Evolutionary conservation across 176 grass and related monocot genomes (phyloP), one percentile per base, ranked within the genome.

Genomic region (Dendrocalamus sinicus): DNA sequence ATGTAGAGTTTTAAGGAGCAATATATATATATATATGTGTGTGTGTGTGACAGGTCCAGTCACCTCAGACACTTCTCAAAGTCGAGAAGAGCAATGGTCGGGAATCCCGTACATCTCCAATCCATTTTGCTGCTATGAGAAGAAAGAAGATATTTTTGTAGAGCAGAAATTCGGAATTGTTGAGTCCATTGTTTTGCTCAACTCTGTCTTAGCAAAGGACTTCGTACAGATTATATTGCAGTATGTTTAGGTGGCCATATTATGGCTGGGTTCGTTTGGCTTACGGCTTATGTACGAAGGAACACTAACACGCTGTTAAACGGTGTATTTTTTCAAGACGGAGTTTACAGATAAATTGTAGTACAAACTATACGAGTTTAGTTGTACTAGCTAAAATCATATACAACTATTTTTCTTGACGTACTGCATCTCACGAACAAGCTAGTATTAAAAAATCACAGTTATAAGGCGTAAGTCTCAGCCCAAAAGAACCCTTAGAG

Each of bases 11-110:
- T 67, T 23, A 76, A 57, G 13, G 62, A 80, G 70, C 68, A 84
- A 68, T 72, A 48, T n/a, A n/a, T n/a, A n/a, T n/a, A n/a, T 64
- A 77, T 63, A 77, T 35, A 0, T 35, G 30, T 32, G 30, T 32
- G 30, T 32, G 30, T 32, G 30, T 55, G 50, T 52, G 12, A 55
- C 74, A 79, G 67, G 74, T n/a, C 54, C 75, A 51, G 50, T 73
- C 86, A 50, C 68, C 77, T 48, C 76, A 65, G 70, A 55, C 64
- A 58, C 81, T 50, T 85, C 71, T 88, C 81, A 81, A 85, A 91
- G 45, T 37, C 7, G 77, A 80, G 63, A 81, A 88, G 71, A 55
- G 45, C 55, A 47, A 9, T 15, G 81, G 44, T 80, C 37, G 61
- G 72, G 54, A 65, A 24, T 82, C 66, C 17, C 74, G 73, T 83